These are phyloP conservation scores for Lonicera japonica DNA, from an alignment of 129 eudicot genomes.

Conservation along the genomic window DNA sequence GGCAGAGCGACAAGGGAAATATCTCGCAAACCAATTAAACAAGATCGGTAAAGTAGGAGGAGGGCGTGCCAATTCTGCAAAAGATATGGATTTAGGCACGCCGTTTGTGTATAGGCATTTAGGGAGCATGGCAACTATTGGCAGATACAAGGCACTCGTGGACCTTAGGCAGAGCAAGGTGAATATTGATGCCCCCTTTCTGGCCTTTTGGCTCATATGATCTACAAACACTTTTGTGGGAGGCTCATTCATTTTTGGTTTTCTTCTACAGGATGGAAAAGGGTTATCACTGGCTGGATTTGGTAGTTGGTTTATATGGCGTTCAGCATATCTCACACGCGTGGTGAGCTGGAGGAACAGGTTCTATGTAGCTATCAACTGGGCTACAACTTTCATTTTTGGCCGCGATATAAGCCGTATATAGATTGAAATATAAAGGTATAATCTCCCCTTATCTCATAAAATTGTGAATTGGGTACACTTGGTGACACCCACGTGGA, in stretches of 20 bases:
- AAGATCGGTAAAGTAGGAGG: slow-evolving; percentile 74
- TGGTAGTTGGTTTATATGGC: slow-evolving; percentile 86
- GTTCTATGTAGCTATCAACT: slow-evolving; percentile 80
- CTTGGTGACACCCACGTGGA: too few species aligned
- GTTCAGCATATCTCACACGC: slow-evolving; percentile 94
- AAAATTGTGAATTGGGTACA: too few species aligned
- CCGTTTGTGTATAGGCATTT: slow-evolving; percentile 82
- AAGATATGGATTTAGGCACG: slow-evolving; percentile 49
- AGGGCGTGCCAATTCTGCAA: slow-evolving; percentile 52
- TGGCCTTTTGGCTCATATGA: too few species aligned
- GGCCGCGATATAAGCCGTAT: slow-evolving; percentile 95
- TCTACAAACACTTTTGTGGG: background rate
- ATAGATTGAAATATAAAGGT: slow-evolving; percentile 19
- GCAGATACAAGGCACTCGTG: slow-evolving; percentile 93
- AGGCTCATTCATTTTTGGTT: background rate
- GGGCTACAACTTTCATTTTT: slow-evolving; percentile 80
- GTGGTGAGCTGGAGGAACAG: slow-evolving; percentile 98
- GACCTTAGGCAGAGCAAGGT: slow-evolving; percentile 99
- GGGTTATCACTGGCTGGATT: slow-evolving; percentile 91
- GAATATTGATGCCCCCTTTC: background rate
- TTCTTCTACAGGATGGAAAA: slow-evolving; percentile 57
- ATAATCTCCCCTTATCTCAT: too few species aligned
- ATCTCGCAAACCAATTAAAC: slow-evolving; percentile 61
- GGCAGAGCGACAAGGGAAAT: slow-evolving; percentile 94
- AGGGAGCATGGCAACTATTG: slow-evolving; percentile 96